Percentiles rank a stretch among this genome's conserved stretches.
Conservation (phyloP, 2,329 filamentous ascomycete genomes). For the Fusarium sp. region DNA sequence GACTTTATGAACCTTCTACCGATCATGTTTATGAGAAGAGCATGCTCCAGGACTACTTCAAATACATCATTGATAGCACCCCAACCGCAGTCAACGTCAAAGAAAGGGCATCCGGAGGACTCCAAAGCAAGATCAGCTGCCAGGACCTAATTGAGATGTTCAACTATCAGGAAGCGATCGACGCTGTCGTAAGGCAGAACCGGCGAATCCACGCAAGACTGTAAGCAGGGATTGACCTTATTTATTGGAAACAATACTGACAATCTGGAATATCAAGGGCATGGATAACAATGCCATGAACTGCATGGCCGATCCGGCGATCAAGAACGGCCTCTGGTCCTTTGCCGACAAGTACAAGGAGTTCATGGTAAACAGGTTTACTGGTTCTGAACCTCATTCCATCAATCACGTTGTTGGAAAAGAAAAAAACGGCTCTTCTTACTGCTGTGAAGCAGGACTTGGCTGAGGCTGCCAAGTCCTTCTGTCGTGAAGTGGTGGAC, state of each 20-base stretch:
- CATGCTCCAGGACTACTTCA: constrained; percentile 20
- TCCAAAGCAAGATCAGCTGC: constrained; percentile 16
- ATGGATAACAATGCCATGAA: constrained; percentile 14
- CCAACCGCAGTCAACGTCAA: background rate
- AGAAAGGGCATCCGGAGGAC: background rate
- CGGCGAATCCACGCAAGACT: constrained; percentile 3
- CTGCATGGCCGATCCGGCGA: background rate
- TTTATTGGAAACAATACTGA: background rate
- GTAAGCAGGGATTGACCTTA: background rate
- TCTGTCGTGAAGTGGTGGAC: constrained; percentile 17
- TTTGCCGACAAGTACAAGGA: constrained; percentile 16
- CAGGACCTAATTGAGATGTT: constrained; percentile 21
- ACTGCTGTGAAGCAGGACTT: background rate
- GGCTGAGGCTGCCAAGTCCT: background rate
- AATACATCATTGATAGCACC: background rate
- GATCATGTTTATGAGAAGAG: constrained; percentile 34
- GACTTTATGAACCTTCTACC: background rate
- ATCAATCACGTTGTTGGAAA: constrained; percentile 4
- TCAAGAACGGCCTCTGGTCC: constrained; percentile 13
- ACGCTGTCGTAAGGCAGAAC: constrained; percentile 6
- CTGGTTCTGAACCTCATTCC: background rate
- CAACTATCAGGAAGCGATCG: background rate
- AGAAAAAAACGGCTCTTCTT: background rate
- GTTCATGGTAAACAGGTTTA: constrained; percentile 11
- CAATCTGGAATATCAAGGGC: background rate